Percentiles rank a stretch among this genome's conserved stretches.
These are phyloP conservation scores for Stromatinia cepivora DNA, from an alignment of 2,329 filamentous ascomycete genomes.

Conservation along the genomic window DNA sequence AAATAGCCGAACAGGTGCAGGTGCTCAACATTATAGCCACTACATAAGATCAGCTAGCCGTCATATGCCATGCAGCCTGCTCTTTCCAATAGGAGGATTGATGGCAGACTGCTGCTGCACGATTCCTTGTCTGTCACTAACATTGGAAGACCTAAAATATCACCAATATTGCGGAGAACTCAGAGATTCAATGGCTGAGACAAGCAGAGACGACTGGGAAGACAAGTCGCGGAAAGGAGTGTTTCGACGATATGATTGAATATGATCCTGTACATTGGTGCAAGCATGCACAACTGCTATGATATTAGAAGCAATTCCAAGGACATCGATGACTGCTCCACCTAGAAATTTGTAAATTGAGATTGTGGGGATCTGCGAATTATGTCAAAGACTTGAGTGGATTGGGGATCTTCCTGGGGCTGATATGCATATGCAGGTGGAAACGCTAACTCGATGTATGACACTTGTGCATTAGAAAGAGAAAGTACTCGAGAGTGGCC, in stretches of 20 bases:
- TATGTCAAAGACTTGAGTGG: not conserved
- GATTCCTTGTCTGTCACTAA: not conserved
- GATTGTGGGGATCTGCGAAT: not conserved
- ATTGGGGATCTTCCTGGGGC: not conserved
- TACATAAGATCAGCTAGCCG: not conserved
- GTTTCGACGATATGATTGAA: conserved; percentile 17
- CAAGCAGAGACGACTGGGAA: conserved; percentile 9
- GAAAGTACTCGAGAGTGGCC: not conserved
- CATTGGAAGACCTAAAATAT: not conserved
- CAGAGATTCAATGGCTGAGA: conserved; percentile 9
- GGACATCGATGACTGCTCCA: not conserved
- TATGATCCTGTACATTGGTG: conserved; percentile 6
- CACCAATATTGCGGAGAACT: conserved; percentile 4
- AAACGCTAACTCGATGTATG: not conserved
- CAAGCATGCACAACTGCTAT: conserved; percentile 20
- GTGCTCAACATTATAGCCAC: not conserved
- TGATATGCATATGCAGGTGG: conserved; percentile 1
- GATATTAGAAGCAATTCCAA: conserved; percentile 15
- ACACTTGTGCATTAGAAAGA: not conserved
- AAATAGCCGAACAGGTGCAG: too few relatives aligned
- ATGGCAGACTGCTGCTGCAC: not conserved
- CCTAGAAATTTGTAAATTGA: not conserved
- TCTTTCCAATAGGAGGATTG: not conserved
- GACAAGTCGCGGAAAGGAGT: conserved; percentile 11
- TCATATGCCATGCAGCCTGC: not conserved